Conservation (phyloP, 345 rosid species). For the Arabidopsis arenosa region DNA sequence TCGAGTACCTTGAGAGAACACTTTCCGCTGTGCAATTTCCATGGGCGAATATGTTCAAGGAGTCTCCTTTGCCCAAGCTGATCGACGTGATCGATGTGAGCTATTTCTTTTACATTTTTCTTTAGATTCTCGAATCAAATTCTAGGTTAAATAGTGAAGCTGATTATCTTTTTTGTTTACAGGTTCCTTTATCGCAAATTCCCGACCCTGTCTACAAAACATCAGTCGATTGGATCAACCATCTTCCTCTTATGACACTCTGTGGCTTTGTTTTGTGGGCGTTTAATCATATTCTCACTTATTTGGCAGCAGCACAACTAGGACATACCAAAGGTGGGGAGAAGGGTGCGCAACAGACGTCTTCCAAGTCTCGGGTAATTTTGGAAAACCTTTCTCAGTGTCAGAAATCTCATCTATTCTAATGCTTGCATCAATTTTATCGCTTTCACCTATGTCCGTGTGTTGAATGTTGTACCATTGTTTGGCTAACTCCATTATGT, state of each 20-base stretch:
- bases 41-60: conserved; percentile 49
- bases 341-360: not conserved
- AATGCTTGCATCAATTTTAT: not conserved
- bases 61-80: conserved; percentile 36
- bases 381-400: not conserved
- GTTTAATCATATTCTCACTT: not conserved
- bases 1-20: conserved; percentile 55
- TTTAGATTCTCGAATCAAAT: too few species aligned
- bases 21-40: conserved; percentile 56
- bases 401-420: too few species aligned
- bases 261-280: not conserved
- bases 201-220: not conserved
- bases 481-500: not conserved
- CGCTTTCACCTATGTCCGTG: not conserved
- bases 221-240: not conserved
- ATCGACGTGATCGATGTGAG: conserved; percentile 48
- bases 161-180: not conserved
- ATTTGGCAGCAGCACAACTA: not conserved
- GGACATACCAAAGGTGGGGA: not conserved
- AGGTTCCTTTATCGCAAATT: not conserved
- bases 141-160: too few species aligned
- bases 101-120: not conserved
- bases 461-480: not conserved
- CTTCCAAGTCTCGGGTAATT: not conserved
- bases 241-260: not conserved